Base-by-base conservation (phyloP, 2,329 filamentous ascomycete genomes). In the Cordyceps militaris region DNA sequence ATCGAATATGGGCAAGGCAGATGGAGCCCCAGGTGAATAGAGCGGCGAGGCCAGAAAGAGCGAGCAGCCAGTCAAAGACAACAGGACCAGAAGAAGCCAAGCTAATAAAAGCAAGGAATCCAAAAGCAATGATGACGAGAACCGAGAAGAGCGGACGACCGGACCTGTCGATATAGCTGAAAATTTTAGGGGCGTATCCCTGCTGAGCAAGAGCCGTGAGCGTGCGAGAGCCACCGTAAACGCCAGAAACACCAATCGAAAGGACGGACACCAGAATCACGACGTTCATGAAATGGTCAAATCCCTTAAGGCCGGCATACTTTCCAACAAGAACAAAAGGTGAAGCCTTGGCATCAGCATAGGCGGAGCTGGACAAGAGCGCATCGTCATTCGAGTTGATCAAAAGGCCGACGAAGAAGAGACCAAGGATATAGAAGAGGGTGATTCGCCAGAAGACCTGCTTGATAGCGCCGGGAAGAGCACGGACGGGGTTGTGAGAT, bases 381-480 rank as follows among this genome's bases (percentile, higher is more conserved):
- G 40, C 13, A 23, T 43, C 11, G 14, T 43, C 40, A 23, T 43
- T 14, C 40, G 40, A 43, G 40, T 11, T 23, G 38, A 82, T 70
- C 5, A 82, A 67, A 5, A 83, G 71, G 14, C 79, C 79, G 16
- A 81, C 74, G 11, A 81, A 76, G 54, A 79, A 72, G 14, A 82
- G 72, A 36, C 78, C 78, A 3, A 82, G 69, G 48, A 82, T 69
- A 61, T 82, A 82, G 62, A 82, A 82, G 61, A 81, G 66, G 0
- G 76, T 79, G 60, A 82, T 81, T 63, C 79, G 77, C 79, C 79
- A 82, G 59, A 82, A 82, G 32, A 82, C 89, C 68, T 95, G 91
- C 74, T 94, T 95, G 65, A 93, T 86, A 5, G 91, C 91, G 1
- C 84, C 85, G 0, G 91, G 91, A 1, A 96, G 79, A 0, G 86